Conservation (phyloP, 2,329 filamentous ascomycete species). For the Alternaria sp. region DNA sequence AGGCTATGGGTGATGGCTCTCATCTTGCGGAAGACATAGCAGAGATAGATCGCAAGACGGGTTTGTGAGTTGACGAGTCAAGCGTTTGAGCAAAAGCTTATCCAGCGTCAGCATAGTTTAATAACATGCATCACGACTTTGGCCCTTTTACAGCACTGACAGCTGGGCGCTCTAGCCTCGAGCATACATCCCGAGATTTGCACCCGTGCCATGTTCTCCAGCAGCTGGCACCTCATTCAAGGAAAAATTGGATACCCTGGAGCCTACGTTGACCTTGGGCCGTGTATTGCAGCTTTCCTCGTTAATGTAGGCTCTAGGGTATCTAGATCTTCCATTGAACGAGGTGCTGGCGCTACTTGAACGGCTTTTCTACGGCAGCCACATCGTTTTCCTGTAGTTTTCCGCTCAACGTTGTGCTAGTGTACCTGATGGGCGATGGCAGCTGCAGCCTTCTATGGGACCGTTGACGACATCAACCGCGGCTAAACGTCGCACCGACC, state of each 20-base stretch:
- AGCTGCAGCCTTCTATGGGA: neutral
- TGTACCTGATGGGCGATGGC: neutral
- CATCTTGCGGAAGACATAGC: neutral
- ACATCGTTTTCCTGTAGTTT: neutral
- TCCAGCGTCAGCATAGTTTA: slow-evolving; percentile 3
- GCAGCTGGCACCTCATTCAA: neutral
- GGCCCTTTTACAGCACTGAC: neutral
- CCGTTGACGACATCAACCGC: neutral
- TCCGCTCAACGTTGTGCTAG: neutral
- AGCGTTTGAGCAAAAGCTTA: slow-evolving; percentile 2
- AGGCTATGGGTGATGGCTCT: neutral
- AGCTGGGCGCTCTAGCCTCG: neutral
- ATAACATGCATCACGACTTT: slow-evolving; percentile 1
- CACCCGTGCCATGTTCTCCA: neutral
- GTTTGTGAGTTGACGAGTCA: neutral
- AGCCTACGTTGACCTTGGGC: neutral
- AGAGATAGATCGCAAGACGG: neutral
- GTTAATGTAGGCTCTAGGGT: neutral
- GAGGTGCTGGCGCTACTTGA: neutral
- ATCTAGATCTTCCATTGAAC: neutral
- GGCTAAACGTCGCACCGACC: slow-evolving; percentile 1
- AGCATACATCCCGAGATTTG: neutral
- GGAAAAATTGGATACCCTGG: neutral
- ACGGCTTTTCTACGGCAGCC: neutral
- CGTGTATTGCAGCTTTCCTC: neutral